Base-by-base conservation (phyloP, 371 early-diverging fungal genomes). In the Amoeboaphelidium protococcarum region DNA sequence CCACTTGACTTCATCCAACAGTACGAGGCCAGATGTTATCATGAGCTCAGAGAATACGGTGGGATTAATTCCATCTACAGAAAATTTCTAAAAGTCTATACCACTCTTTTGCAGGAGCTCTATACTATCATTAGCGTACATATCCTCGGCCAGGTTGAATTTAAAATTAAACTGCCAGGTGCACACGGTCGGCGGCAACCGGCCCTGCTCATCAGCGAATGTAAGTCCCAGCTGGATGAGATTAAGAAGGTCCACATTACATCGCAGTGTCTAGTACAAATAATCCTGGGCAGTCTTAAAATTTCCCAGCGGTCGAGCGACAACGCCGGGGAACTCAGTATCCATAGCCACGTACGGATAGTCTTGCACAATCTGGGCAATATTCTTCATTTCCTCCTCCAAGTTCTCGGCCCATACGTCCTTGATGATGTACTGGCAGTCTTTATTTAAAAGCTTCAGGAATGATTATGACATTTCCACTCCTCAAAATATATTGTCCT, bases 131-230 rank as follows among this genome's bases (percentile, higher is more conserved):
- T 94, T 92, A 12, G 98, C 87, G 57, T 91, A 98, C 98, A 98
- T 99, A 58, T 95, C 96, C 47, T 78, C 79, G 25, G 67, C 66
- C 45, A 92, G 58, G 60, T 77, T 81, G 61, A 99, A 99, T 56
- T 81, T 82, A 69, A 99, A 98, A 72, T 99, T 97, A 69, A 99
- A 99, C 66, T 99, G 99, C 94, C 95, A 99, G 23, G 98, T 95
- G 62, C 82, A 82, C 13, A 74, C 73, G 47, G 74, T 81, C 23
- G 72, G 70, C 23, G 99, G 97, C 44, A 78, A 64, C 48, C 84
- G 78, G 46, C 99, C 99, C 25, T 82, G 55, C 55, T 76, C 79
- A 64, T 98, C 90, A 41, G 86, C 77, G 58, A 98, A 81, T 0
- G 98, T 91, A 22, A 99, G 75, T 40, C 99, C 99, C 26, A 99